Percentiles rank a stretch among this genome's conserved stretches.
Evolutionary conservation across 2,329 filamentous ascomycete species (phyloP).

Genomic region (Epichloe gansuensis): DNA sequence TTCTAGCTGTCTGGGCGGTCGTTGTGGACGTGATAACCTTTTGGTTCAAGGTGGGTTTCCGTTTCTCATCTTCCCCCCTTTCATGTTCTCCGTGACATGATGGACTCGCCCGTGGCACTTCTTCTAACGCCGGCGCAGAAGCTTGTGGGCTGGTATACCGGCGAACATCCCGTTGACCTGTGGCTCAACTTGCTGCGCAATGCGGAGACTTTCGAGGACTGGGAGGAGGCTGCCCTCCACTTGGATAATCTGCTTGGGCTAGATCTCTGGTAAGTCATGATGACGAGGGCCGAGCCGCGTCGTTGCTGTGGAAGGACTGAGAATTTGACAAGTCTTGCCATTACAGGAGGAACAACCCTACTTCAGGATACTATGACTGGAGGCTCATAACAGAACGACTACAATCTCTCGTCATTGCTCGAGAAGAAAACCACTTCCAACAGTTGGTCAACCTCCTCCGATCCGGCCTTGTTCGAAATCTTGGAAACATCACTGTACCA

Average conservation of each 20-base stretch:
- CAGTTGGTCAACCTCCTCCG: constrained; percentile 67
- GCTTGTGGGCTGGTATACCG: constrained; percentile 52
- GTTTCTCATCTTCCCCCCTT: background rate
- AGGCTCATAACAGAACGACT: constrained; percentile 68
- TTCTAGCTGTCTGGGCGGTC: constrained; percentile 41
- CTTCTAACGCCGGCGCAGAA: constrained; percentile 37
- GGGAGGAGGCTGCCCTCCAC: constrained; percentile 71
- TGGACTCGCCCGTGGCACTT: constrained; percentile 3
- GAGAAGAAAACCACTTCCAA: constrained; percentile 59
- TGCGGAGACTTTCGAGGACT: constrained; percentile 66
- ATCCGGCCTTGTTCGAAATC: constrained; percentile 66
- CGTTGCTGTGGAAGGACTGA: no score
- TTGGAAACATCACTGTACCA: constrained; percentile 79
- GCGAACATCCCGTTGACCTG: constrained; percentile 49
- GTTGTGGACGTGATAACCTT: constrained; percentile 48
- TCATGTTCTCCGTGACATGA: constrained; percentile 8
- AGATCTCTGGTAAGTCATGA: constrained; percentile 54
- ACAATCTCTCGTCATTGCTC: constrained; percentile 54
- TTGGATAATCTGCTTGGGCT: constrained; percentile 73
- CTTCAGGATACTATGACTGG: constrained; percentile 75
- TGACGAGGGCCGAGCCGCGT: no score
- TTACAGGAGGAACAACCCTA: constrained; percentile 64
- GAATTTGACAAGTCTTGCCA: background rate
- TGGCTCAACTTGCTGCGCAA: constrained; percentile 53
- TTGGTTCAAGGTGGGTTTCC: constrained; percentile 44